Evolutionary conservation across 257 asterid species (phyloP).

Genomic region (Plantago ovata): DNA sequence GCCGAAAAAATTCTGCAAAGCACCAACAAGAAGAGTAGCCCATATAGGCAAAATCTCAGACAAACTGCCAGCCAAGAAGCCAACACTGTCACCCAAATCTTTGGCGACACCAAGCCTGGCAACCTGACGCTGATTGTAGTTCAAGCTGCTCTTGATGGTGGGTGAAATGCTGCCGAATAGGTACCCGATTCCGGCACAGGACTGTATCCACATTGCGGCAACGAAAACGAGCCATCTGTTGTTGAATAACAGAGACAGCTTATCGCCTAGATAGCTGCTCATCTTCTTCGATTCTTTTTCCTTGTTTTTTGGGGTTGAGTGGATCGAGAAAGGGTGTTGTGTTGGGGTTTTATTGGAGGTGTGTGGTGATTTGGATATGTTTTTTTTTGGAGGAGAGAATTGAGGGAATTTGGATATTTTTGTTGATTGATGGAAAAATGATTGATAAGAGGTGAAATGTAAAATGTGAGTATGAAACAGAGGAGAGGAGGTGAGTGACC

Average conservation of each 20-base stretch:
- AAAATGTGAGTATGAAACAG: too few relatives aligned
- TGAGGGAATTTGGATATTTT: too few relatives aligned
- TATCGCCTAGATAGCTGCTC: constrained; percentile 32
- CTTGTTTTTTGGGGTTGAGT: too few relatives aligned
- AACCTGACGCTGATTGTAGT: constrained; percentile 72
- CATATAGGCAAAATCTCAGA: constrained; percentile 73
- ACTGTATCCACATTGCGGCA: constrained; percentile 94
- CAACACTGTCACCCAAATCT: constrained; percentile 85
- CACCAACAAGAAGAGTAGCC: constrained; percentile 68
- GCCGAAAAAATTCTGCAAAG: constrained; percentile 73
- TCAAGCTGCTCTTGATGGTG: constrained; percentile 56
- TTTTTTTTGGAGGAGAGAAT: too few relatives aligned
- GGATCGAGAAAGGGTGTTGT: too few relatives aligned
- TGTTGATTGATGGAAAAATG: too few relatives aligned
- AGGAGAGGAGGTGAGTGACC: too few relatives aligned
- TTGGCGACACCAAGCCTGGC: constrained; percentile 86
- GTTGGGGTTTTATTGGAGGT: too few relatives aligned
- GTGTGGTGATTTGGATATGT: too few relatives aligned
- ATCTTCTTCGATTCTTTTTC: constrained; percentile 4
- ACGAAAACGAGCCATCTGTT: constrained; percentile 91
- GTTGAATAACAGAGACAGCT: constrained; percentile 30
- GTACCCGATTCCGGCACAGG: constrained; percentile 87
- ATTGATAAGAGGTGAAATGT: too few relatives aligned
- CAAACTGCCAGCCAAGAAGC: constrained; percentile 61
- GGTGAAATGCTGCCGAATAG: constrained; percentile 87